Base-by-base conservation (phyloP, 805 yeast genomes). In the Tanozyma kutaoensis region DNA sequence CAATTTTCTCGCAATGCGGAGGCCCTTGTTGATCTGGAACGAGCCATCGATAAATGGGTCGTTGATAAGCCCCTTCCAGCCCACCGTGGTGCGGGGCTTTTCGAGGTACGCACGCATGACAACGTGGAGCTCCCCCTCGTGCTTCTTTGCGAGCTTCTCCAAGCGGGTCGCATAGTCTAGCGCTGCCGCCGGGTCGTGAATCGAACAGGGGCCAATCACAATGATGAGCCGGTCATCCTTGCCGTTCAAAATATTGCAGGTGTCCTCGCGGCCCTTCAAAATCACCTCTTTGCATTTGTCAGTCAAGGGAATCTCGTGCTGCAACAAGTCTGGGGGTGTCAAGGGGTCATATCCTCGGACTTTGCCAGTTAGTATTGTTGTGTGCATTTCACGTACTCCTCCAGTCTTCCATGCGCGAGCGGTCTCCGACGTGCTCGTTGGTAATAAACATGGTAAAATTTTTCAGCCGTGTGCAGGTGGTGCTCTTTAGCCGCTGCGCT, bases 31-130 rank as follows among this genome's bases (percentile, higher is more conserved):
- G 53, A 88, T 91, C 52, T 88, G 78, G 72, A 78, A 91, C 26
- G 95, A 66, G 46, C 80, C 79, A 56, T 88, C 82, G 34, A 88
- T 72, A 46, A 88, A 94, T 25, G 98, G 98, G 57, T 88, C 98
- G 55, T 88, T 88, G 51, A 88, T 85, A 45, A 88, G 66, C 45
- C 98, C 98, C 59, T 88, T 88, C 98, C 98, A 88, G 38, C 98
- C 98, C 29, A 88, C 97, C 14, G 97, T 88, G 37, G 98, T 88
- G 66, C 98, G 78, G 46, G 98, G 98, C 59, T 88, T 88, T 61
- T 88, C 98, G 41, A 88, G 67, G 68, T 88, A 88, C 5, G 97
- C 97, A 63, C 98, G 78, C 98, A 88, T 88, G 37, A 88, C 70
- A 32, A 88, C 69, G 30, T 76, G 78, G 30, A 88, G 65, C 39